Percentiles rank a stretch among this genome's conserved stretches.
Evolutionary conservation across 257 asterid genomes (phyloP).

Genomic region (Fraxinus americana): DNA sequence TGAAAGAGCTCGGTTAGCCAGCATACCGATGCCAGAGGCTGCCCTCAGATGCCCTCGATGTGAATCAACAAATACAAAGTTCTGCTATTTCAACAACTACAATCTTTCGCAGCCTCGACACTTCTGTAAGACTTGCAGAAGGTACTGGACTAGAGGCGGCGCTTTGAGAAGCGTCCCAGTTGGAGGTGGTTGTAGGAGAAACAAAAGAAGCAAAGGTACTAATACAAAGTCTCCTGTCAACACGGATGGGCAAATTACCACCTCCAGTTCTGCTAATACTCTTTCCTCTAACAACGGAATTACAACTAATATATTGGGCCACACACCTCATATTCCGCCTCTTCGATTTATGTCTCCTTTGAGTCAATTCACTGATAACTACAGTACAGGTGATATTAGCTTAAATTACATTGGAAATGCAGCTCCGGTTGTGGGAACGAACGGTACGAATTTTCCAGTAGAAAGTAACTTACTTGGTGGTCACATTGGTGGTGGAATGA

Average conservation of each 20-base stretch:
- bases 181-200: conserved; percentile 82
- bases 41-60: conserved; percentile 88
- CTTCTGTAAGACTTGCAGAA: conserved; percentile 88
- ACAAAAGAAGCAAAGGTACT: conserved; percentile 55
- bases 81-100: conserved; percentile 93
- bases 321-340: conserved; percentile 47
- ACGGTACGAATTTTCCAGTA: conserved; percentile 45
- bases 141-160: conserved; percentile 94
- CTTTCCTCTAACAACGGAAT: conserved; percentile 37
- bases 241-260: conserved; percentile 42
- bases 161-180: conserved; percentile 81
- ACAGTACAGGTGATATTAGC: conserved; percentile 35
- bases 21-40: conserved; percentile 78
- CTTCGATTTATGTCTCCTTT: conserved; percentile 65
- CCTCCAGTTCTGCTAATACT: conserved; percentile 47
- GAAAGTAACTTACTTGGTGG: conserved; percentile 39
- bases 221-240: conserved; percentile 62
- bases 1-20: conserved; percentile 84
- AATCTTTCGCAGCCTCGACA: conserved; percentile 88
- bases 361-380: conserved; percentile 52
- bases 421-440: conserved; percentile 31
- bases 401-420: conserved; percentile 47
- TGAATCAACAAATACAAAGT: conserved; percentile 81
- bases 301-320: conserved; percentile 31
- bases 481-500: conserved; percentile 32